These are phyloP conservation scores for Arthrobotrys sphaeroides DNA, from an alignment of 2,329 filamentous ascomycete genomes.

Conservation along the genomic window DNA sequence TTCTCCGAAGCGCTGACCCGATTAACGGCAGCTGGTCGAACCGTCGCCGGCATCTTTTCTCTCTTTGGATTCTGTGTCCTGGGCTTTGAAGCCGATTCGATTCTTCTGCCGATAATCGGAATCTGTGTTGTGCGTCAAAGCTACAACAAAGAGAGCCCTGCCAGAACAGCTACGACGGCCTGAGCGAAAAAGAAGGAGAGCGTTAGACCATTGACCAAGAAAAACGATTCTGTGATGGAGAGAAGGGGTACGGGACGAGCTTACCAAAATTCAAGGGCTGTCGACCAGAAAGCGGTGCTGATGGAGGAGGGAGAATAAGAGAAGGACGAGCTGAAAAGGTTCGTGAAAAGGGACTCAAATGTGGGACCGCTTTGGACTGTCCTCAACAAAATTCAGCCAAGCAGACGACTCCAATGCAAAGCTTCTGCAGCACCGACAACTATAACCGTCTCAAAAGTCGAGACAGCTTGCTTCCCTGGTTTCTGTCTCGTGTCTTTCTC, in stretches of 20 bases:
- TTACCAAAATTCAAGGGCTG: conserved; percentile 19
- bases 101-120: too few species aligned
- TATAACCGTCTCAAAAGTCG: background rate
- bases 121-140: conserved; percentile 34
- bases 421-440: background rate
- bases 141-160: conserved; percentile 48
- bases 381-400: conserved; percentile 54
- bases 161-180: conserved; percentile 14
- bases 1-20: conserved; percentile 64
- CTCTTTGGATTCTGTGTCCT: background rate
- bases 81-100: background rate
- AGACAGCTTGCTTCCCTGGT: conserved; percentile 8
- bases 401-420: conserved; percentile 8
- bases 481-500: background rate
- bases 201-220: conserved; percentile 38
- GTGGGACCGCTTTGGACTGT: conserved; percentile 18
- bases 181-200: background rate
- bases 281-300: background rate
- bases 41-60: conserved; percentile 27
- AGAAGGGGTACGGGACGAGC: background rate
- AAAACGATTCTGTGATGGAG: background rate
- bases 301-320: conserved; percentile 3
- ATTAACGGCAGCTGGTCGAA: conserved; percentile 31
- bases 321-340: conserved; percentile 13
- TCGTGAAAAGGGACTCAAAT: conserved; percentile 35